A percentile compares a stretch with the other conserved stretches of the same genome.
Evolutionary conservation across 257 asterid genomes (phyloP).

Genomic region (Mitragyna speciosa): DNA sequence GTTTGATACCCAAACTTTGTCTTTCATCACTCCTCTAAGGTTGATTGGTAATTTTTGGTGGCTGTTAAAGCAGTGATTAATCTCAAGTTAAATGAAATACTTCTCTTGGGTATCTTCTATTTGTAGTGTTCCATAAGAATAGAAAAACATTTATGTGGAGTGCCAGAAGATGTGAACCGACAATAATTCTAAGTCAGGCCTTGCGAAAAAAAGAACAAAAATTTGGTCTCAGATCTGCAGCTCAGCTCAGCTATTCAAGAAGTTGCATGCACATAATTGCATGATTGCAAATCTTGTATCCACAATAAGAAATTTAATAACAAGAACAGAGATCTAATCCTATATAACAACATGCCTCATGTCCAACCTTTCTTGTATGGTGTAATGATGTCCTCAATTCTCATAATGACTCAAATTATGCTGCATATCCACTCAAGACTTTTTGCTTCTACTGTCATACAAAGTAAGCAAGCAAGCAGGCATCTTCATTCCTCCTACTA

Average conservation of each 20-base stretch:
- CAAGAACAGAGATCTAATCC: not conserved
- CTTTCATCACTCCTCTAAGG: not conserved
- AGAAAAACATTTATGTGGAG: too few relatives aligned
- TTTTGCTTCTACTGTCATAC: conserved; percentile 18
- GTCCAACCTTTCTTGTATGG: not conserved
- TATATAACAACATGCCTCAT: not conserved
- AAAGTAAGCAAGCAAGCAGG: conserved; percentile 7
- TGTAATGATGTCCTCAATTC: conserved; percentile 13
- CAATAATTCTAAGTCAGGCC: not conserved
- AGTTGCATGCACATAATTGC: not conserved
- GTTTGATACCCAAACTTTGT: not conserved
- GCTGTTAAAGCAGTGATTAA: too few relatives aligned
- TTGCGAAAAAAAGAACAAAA: not conserved
- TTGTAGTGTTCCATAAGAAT: too few relatives aligned
- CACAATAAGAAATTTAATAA: not conserved
- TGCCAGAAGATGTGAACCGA: not conserved
- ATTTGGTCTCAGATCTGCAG: not conserved
- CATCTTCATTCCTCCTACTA: not conserved
- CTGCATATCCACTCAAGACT: conserved; percentile 23
- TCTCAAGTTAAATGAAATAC: too few relatives aligned
- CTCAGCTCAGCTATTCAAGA: not conserved
- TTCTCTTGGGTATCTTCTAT: too few relatives aligned
- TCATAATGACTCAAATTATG: conserved; percentile 15
- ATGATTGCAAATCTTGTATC: not conserved
- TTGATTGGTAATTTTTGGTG: too few relatives aligned